Evolutionary conservation across 768 basidiomycete species (phyloP), one percentile per base, ranked within the genome.

Genomic region (Thelephora ganbajun): DNA sequence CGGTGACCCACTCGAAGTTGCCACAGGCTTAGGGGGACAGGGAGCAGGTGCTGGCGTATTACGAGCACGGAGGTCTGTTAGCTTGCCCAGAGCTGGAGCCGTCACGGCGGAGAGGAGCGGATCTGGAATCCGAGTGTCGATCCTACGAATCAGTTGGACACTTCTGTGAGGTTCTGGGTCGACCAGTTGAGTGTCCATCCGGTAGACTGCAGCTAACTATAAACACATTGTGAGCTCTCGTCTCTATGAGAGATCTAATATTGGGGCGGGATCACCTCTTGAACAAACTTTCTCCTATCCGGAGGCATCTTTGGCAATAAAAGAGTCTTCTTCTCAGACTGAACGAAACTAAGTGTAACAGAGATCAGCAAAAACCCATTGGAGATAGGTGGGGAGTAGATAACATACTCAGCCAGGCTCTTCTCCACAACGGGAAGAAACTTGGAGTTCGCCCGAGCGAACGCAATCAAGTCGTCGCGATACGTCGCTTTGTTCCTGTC

Each of bases 101-200:
- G 66, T 52, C 41, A 71, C 57, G 2, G 64, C 55, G 1, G 87
- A 89, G 5, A 97, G 70, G 3, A 81, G 65, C 1, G 87, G 86
- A 1, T 55, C 59, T 0, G 92, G 91, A 5, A 88, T 64, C 19
- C 88, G 77, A 0, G 90, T 83, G 60, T 96, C 92, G 43, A 92
- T 63, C 12, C 89, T 75, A 33, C 87, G 73, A 44, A 88, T 67
- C 43, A 96, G 74, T 58, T 89, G 83, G 1, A 94, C 83, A 53
- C 88, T 83, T 43, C 88, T 70, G 57, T 85, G 74, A 0, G 94
- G 94, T 55, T 96, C 94, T 56, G 85, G 84, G 60, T 97, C 94
- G 16, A 99, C 77, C 69, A 91, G 78, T 54, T 85, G 77, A 0
- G 83, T 79, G 51, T 88, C 83, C 60, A 97, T 77, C 16, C 88